Conservation (phyloP, 305 asterid genomes). For the Fraxinus xanthoxyloides region DNA sequence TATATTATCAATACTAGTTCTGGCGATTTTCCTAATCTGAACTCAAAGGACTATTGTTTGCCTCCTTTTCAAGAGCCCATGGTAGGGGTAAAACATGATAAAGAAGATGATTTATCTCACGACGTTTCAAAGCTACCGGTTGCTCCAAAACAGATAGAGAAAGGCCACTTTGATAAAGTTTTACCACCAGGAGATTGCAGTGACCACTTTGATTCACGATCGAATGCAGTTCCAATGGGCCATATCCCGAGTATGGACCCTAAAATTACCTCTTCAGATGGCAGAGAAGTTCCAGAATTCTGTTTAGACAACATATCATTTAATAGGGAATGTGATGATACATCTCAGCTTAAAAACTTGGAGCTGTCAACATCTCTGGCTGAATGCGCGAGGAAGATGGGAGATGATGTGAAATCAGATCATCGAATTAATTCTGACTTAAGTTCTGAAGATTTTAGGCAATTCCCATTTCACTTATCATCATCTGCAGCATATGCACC, state of each 20-base stretch:
- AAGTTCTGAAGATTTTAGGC: constrained; percentile 19
- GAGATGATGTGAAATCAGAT: constrained; percentile 30
- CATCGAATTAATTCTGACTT: constrained; percentile 21
- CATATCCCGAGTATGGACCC: constrained; percentile 4
- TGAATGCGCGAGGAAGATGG: constrained; percentile 22
- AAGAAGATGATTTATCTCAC: background rate
- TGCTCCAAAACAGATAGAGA: background rate
- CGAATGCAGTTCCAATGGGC: constrained; percentile 10
- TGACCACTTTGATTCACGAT: constrained; percentile 17
- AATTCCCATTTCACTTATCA: constrained; percentile 19
- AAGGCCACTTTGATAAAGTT: background rate
- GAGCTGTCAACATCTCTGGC: constrained; percentile 21
- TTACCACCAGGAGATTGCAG: background rate
- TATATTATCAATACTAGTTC: constrained; percentile 22
- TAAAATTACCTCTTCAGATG: constrained; percentile 1
- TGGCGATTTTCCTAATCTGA: constrained; percentile 23
- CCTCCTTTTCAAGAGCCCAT: constrained; percentile 14
- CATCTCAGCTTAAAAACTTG: constrained; percentile 21
- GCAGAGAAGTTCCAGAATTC: constrained; percentile 8
- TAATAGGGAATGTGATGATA: constrained; percentile 16
- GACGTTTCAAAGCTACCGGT: background rate
- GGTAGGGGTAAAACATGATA: constrained; percentile 1
- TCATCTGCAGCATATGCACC: constrained; percentile 18
- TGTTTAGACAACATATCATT: constrained; percentile 6
- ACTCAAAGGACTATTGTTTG: constrained; percentile 21